Evolutionary conservation across 2,329 filamentous ascomycete species (phyloP), one percentile per base, ranked within the genome.

Genomic region (Massarina eburnea): DNA sequence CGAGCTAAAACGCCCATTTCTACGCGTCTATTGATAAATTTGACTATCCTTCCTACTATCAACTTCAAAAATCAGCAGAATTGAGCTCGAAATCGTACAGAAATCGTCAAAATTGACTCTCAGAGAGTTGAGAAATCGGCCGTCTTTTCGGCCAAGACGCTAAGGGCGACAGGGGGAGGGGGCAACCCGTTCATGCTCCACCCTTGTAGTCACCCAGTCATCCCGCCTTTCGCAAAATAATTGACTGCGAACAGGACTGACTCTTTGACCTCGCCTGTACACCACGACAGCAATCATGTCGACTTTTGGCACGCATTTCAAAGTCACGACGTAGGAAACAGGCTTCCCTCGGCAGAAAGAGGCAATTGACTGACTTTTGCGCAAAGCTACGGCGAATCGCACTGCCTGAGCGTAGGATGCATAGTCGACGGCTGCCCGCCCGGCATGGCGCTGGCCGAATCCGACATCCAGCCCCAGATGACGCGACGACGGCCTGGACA

Each of bases 351-450:
- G 14, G 2, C 17, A 5, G 5, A 15, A 9, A 33, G 7, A 19
- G 15, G 39, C 40, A 22, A 46, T 41, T 46, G 44, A 46, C 64
- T 62, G 41, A 62, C 17, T 24, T 32, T 43, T 8, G 18, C 45
- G 41, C 68, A 37, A n/a, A 83, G 83, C 66, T 89, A 89, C 76
- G 88, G 88, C 69, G 88, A 91, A 73, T 95, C 89, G 46, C 92
- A 96, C 76, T 95, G 92, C 77, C 86, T 85, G 64, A 92, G 88
- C 24, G 91, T 97, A 63, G 91, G 91, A 66, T 95, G 89, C 76
- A 96, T 97, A 64, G 86, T 97, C 73, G 92, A 97, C 70, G 91
- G 91, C 61, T 88, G 84, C 66, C 94, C 92, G 27, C 91, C 94
- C 12, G 89, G 89, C 62, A 86, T 97, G 79, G 77, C 85, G 62